These are phyloP conservation scores for Hymenoscyphus linearis DNA, from an alignment of 2,329 filamentous ascomycete species.

Conservation along the genomic window DNA sequence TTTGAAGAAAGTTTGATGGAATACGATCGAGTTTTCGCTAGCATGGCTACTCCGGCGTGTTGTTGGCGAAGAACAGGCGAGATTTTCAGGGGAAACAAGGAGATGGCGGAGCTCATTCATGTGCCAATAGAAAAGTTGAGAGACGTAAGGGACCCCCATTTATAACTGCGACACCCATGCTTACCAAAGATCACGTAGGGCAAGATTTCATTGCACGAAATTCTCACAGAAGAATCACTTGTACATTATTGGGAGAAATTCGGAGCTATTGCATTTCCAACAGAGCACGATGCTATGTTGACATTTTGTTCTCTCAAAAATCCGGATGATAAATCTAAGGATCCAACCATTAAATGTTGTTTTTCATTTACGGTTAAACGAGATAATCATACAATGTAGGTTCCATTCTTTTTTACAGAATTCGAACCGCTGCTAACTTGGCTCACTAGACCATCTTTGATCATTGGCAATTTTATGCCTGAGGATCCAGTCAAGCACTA, in stretches of 20 bases:
- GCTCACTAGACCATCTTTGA: slow-evolving; percentile 70
- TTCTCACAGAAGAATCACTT: slow-evolving; percentile 88
- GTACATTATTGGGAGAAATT: slow-evolving; percentile 99
- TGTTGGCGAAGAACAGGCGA: slow-evolving; percentile 96
- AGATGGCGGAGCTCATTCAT: slow-evolving; percentile 95
- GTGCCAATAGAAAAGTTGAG: slow-evolving; percentile 85
- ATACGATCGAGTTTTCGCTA: slow-evolving; percentile 96
- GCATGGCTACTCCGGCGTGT: slow-evolving; percentile 97
- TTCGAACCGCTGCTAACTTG: slow-evolving; percentile 7
- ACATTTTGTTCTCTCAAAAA: slow-evolving; percentile 90
- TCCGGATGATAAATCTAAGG: slow-evolving; percentile 62
- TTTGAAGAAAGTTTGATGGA: slow-evolving; percentile 96
- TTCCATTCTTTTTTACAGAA: slow-evolving; percentile 10
- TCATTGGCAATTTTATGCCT: slow-evolving; percentile 94
- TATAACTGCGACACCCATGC: slow-evolving; percentile 5
- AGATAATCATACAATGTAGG: slow-evolving; percentile 95
- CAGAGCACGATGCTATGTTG: slow-evolving; percentile 86
- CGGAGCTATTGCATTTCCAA: slow-evolving; percentile 93
- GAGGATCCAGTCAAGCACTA: slow-evolving; percentile 39
- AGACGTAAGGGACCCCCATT: slow-evolving; percentile 60
- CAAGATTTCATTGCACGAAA: slow-evolving; percentile 90
- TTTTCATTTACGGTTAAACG: slow-evolving; percentile 96
- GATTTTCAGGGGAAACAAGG: slow-evolving; percentile 95
- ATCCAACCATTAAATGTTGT: slow-evolving; percentile 80
- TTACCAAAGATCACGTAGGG: slow-evolving; percentile 50